Base-by-base conservation (phyloP, 306 rosid genomes). In the Ziziphus jujuba region DNA sequence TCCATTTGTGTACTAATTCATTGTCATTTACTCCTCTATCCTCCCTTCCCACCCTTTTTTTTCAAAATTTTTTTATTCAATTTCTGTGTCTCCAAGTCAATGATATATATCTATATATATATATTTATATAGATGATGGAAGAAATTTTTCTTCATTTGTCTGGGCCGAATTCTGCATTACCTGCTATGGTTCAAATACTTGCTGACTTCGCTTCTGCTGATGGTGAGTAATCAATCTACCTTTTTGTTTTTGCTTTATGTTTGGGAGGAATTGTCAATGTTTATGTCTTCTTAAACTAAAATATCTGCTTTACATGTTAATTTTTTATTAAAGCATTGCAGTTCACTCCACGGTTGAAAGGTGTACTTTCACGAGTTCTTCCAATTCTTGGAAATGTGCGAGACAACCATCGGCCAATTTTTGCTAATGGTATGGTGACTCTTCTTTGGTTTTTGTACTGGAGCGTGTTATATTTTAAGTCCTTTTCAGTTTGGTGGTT, bases 131-230 rank as follows among this genome's bases (percentile, higher is more conserved):
- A 92, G 98, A 87, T 92, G 95, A 89, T 92, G 91, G 98, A 92
- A 63, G 97, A 92, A 79, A 84, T 86, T 75, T 89, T 85, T 80
- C 89, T 87, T 74, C 98, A 89, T 78, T 86, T 92, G 78, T 75
- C 91, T 7, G 93, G 97, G 81, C 77, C 91, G 45, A 87, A 83
- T 81, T 80, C 97, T 69, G 89, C 95, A 71, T 76, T 75, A 73
- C 92, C 87, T 19, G 85, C 92, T 70, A 87, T 92, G 98, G 97
- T 92, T 75, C 98, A 92, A 76, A 84, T 84, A 64, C 97, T 92
- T 52, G 98, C 98, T 56, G 95, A 92, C 65, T 92, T 89, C 81
- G 95, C 98, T 66, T 69, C 84, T 35, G 84, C 88, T 70, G 92
- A 87, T 82, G 95, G 98, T 92, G 65, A 76, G 80, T 76, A 63